These are phyloP conservation scores for Ophiocordyceps camponoti-rufipedis DNA, from an alignment of 2,329 filamentous ascomycete species.

Conservation along the genomic window DNA sequence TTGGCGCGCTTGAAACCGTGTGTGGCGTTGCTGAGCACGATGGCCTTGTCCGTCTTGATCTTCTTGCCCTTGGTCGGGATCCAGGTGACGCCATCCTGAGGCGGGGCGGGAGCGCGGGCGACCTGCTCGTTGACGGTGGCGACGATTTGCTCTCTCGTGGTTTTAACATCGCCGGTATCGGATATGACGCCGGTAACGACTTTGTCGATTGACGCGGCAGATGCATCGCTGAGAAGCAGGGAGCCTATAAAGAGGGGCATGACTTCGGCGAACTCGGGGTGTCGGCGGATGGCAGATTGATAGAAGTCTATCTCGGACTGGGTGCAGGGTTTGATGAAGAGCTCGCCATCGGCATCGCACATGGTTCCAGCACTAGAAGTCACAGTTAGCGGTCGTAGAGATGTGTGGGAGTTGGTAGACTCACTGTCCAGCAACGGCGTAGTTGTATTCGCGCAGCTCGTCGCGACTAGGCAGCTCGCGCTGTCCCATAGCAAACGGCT, in stretches of 20 bases:
- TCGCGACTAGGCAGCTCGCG: constrained; percentile 33
- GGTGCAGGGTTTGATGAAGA: constrained; percentile 92
- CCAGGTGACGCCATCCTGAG: constrained; percentile 17
- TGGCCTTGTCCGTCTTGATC: constrained; percentile 61
- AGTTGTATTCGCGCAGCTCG: constrained; percentile 49
- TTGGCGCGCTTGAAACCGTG: constrained; percentile 70
- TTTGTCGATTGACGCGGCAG: constrained; percentile 29
- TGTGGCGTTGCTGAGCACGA: constrained; percentile 74
- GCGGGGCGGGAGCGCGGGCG: constrained; percentile 5
- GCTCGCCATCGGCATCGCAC: constrained; percentile 61
- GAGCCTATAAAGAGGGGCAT: constrained; percentile 79
- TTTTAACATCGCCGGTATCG: constrained; percentile 14
- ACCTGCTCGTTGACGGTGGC: constrained; percentile 15
- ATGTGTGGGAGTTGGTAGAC: constrained; percentile 15
- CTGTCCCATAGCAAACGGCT: constrained; percentile 8
- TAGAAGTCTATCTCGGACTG: constrained; percentile 79
- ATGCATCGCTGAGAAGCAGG: constrained; percentile 45
- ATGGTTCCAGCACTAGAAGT: constrained; percentile 68
- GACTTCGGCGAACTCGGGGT: constrained; percentile 57
- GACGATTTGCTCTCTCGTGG: constrained; percentile 14
- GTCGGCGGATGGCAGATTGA: constrained; percentile 44
- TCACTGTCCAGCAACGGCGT: constrained; percentile 75
- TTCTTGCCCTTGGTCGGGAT: constrained; percentile 30
- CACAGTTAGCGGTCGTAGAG: neutral
- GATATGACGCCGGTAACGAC: constrained; percentile 24